Evolutionary conservation across 108 stramenopile genomes (phyloP), one percentile per base, ranked within the genome.

Genomic region (Skeletonema marinoi): DNA sequence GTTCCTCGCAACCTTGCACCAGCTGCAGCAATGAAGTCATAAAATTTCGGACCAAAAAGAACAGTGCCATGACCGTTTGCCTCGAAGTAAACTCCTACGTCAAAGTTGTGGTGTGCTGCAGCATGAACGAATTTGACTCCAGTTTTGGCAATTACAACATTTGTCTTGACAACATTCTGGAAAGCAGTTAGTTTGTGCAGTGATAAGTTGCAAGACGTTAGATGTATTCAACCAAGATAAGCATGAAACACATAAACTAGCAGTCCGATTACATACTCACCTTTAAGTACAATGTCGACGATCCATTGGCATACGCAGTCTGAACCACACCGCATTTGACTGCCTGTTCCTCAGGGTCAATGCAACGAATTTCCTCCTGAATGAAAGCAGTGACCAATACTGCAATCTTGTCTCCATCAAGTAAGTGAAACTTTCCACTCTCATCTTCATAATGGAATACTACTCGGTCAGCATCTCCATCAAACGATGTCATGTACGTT

Each of bases 21-120:
- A 12, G 85, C 86, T 14, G 58, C 39, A 58, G 71, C 80, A 21
- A 85, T 65, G 19, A 86, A 76, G 19, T 77, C 69, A 62, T 87
- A 81, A 36, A 92, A 87, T 42, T 75, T 68, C 17, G 78, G 78
- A 7, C 82, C 84, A 87, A 99, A 98, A 17, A 99, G 77, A 29
- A 99, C 98, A 2, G 98, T 99, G 8, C 99, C 99, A 76, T 99
- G 99, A 6, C 99, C 99, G 85, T 99, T 99, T 51, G 99, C 94
- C 85, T 99, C 99, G 82, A 99, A 99, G 91, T 99, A 99, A 16
- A 98, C 93, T 21, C 99, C 99, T 19, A 99, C 87, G 82, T 99
- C 99, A 86, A 96, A 98, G 36, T 89, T 66, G 35, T 90, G 75
- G 64, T 89, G 81, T 4, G 98, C 98, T 48, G 90, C 92, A 59